A percentile compares a stretch with the other conserved stretches of the same genome.
Evolutionary conservation across 176 grass and related monocot species (phyloP).

Genomic region (Phoenix roebelenii): DNA sequence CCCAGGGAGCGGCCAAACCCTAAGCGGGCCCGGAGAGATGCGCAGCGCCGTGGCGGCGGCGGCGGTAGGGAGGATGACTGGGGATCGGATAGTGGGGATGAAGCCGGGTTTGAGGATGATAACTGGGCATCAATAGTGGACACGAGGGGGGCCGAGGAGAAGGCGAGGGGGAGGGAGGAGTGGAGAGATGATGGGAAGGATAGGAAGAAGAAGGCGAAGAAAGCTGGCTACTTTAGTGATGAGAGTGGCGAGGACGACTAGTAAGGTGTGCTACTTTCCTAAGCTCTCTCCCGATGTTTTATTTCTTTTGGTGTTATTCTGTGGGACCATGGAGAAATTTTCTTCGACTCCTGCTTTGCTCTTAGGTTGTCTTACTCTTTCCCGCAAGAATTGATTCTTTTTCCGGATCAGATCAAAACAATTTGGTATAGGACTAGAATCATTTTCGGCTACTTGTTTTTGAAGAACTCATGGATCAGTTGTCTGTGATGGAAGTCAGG

Average conservation of each 20-base stretch:
- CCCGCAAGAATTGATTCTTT: too few relatives aligned
- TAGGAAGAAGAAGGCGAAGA: slow-evolving; percentile 62
- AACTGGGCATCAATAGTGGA: slow-evolving; percentile 43
- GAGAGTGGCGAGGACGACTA: slow-evolving; percentile 81
- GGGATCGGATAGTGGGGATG: slow-evolving; percentile 4
- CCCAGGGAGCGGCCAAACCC: slow-evolving; percentile 60
- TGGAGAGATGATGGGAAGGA: slow-evolving; percentile 1
- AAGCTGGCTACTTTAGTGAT: slow-evolving; percentile 88
- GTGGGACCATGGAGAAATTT: too few relatives aligned
- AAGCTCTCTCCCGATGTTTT: too few relatives aligned
- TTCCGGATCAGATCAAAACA: too few relatives aligned
- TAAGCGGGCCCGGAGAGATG: slow-evolving; percentile 31
- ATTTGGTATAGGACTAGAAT: too few relatives aligned
- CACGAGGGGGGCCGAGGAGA: slow-evolving; percentile 32
- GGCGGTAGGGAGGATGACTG: slow-evolving; percentile 3
- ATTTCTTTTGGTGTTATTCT: too few relatives aligned
- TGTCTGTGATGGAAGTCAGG: too few relatives aligned
- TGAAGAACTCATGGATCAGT: too few relatives aligned
- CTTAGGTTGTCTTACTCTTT: too few relatives aligned
- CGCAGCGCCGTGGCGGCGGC: slow-evolving; percentile 2
- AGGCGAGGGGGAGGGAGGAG: slow-evolving; percentile 25
- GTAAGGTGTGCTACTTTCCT: too few relatives aligned
- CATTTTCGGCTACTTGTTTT: too few relatives aligned
- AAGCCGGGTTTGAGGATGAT: slow-evolving; percentile 20
- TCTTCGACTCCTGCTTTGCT: too few relatives aligned